These are phyloP conservation scores for Viola pubescens DNA, from an alignment of 441 rosid genomes.

Conservation along the genomic window DNA sequence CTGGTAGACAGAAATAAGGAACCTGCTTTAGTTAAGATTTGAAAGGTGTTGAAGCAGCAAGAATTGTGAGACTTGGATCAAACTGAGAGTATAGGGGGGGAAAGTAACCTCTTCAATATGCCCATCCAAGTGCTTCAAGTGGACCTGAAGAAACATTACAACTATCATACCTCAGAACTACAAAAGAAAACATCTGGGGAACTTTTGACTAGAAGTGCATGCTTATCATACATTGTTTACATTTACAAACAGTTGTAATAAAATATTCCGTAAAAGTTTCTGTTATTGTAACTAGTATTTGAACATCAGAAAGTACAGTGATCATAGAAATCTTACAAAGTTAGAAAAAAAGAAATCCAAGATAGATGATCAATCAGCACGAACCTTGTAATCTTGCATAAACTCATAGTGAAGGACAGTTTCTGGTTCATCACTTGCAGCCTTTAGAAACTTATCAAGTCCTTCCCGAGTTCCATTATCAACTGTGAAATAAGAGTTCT, in stretches of 20 bases:
- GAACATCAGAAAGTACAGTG: too few relatives aligned
- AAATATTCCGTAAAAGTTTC: too few relatives aligned
- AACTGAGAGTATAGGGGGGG: slow-evolving; percentile 10
- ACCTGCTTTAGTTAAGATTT: slow-evolving; percentile 66
- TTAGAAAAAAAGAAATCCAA: too few relatives aligned
- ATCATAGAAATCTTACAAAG: neutral
- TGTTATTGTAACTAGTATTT: too few relatives aligned
- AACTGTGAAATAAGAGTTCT: slow-evolving; percentile 38
- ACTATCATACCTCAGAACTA: too few relatives aligned
- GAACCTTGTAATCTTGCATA: slow-evolving; percentile 98
- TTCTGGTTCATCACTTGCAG: slow-evolving; percentile 85
- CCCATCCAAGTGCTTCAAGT: slow-evolving; percentile 91
- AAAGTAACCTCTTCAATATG: slow-evolving; percentile 81
- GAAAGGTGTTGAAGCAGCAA: slow-evolving; percentile 31
- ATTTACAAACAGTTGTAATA: too few relatives aligned
- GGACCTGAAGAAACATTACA: slow-evolving; percentile 45
- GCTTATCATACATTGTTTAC: too few relatives aligned
- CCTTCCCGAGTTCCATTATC: slow-evolving; percentile 97
- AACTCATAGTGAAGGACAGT: slow-evolving; percentile 94
- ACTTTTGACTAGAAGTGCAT: too few relatives aligned
- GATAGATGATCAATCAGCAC: slow-evolving; percentile 7
- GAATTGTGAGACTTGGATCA: slow-evolving; percentile 20
- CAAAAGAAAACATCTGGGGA: too few relatives aligned
- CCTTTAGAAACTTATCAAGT: slow-evolving; percentile 82
- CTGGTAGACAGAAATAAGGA: slow-evolving; percentile 97